Percentiles rank a stretch among this genome's conserved stretches.
Conservation (phyloP, 345 rosid genomes). For the Eucalyptus albens region DNA sequence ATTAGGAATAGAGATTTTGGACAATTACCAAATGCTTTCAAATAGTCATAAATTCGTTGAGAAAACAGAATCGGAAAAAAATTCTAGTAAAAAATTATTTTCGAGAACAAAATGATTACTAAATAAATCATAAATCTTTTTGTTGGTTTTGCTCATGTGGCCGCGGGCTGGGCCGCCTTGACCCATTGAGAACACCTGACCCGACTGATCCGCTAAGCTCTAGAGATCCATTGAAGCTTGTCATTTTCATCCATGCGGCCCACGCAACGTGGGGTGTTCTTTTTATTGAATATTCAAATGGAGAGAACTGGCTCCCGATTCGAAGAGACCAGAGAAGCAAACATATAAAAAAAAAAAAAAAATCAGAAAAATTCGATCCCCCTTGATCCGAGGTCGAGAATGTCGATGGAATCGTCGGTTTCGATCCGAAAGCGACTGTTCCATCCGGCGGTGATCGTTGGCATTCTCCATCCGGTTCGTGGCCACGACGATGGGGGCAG, state of each 20-base stretch:
- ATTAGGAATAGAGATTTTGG: accelerated
- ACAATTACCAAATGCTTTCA: accelerated
- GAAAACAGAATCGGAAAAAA: accelerated
- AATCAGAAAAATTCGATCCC: neutral
- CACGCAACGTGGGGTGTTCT: neutral
- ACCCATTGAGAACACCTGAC: neutral
- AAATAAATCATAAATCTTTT: neutral
- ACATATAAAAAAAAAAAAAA: neutral
- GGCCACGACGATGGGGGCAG: neutral
- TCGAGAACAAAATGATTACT: accelerated
- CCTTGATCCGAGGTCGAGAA: neutral
- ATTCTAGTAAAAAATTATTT: too few species aligned
- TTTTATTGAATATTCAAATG: neutral
- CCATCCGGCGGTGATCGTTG: neutral
- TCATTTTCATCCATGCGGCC: neutral
- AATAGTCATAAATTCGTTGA: accelerated
- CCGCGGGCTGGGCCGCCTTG: accelerated
- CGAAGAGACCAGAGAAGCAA: neutral
- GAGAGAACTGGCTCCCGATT: neutral
- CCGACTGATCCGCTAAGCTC: neutral
- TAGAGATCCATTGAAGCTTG: neutral
- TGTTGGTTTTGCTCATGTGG: neutral
- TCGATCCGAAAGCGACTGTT: neutral
- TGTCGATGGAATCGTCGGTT: neutral
- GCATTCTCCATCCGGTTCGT: neutral